Base-by-base conservation (phyloP, 257 asterid species). In the Solanum acaule region DNA sequence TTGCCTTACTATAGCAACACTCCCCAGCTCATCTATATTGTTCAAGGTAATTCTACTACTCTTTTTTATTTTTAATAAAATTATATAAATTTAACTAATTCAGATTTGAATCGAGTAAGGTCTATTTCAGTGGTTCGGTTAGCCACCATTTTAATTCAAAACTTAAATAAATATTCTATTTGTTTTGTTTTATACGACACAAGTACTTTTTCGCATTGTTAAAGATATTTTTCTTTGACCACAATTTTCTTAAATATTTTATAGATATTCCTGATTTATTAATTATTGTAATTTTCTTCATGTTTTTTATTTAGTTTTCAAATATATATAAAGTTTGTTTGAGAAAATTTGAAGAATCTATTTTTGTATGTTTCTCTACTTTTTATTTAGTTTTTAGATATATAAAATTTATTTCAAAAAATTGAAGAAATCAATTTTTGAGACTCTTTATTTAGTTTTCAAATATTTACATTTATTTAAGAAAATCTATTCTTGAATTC, bases 1-100 rank as follows among this genome's bases (percentile, higher is more conserved):
- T 88, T 94, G 72, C 96, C 96, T 46, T 87, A 90, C 86, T 94
- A 94, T 90, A 86, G 88, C 20, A 91, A 91, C 86, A 89, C 94
- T 38, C 95, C 96, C 72, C 92, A 85, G 20, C 91, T 94, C 85
- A 35, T 89, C 84, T 94, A 91, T 89, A 84, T 93, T 10, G 79
- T 89, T 59, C 88, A 93, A 91, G 96, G 96, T 56, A 1, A 88
- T 38, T 49, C 18, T 2, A 34, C 16, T 34, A 2, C 16, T 72
- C 2, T 10, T 71, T 18, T 31, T 70, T 15, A 13, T 31, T 29
- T 27, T 70, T 33, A 6, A 56, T 72, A 2, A 0, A 4, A 1
- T 33, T 33, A 33, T 18, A 18, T 1, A 0, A 16, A 37, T 35
- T 22, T 5, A 20, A 75, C 13, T 75, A 75, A 75, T 75, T 37